Evolutionary conservation across 495 filamentous ascomycete species (phyloP).

Genomic region (Pyrenopolyporus hunteri): DNA sequence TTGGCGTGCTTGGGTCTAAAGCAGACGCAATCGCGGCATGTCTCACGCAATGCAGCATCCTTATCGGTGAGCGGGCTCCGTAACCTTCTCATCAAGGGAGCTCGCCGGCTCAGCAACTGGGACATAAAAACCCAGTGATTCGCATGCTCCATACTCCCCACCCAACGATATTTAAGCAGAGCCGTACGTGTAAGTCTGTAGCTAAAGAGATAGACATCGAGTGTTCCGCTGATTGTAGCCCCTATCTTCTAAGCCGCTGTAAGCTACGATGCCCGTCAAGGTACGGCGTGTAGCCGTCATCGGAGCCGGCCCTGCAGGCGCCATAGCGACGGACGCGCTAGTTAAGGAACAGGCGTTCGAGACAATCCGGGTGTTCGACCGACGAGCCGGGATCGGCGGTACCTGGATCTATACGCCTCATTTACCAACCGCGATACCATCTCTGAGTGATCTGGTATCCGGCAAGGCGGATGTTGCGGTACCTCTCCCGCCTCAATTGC

Average conservation of each 20-base stretch:
- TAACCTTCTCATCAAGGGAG: not conserved
- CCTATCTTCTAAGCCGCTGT: not conserved
- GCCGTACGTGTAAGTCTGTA: not conserved
- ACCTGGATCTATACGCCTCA: constrained; percentile 48
- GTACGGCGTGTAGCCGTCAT: constrained; percentile 59
- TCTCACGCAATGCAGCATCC: constrained; percentile 31
- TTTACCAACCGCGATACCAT: constrained; percentile 47
- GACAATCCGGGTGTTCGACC: constrained; percentile 64
- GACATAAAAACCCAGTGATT: constrained; percentile 12
- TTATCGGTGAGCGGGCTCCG: constrained; percentile 17
- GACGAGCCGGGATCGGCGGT: constrained; percentile 40
- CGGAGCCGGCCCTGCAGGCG: constrained; percentile 64
- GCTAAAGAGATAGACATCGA: not conserved
- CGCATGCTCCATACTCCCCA: not conserved
- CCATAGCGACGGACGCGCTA: constrained; percentile 65
- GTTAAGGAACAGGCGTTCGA: constrained; percentile 64
- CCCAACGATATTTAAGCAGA: not conserved
- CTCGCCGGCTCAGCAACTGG: not conserved
- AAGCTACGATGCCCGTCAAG: constrained; percentile 20
- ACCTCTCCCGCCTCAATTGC: constrained; percentile 52
- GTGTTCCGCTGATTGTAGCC: not conserved
- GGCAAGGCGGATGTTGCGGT: constrained; percentile 57
- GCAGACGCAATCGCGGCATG: constrained; percentile 24
- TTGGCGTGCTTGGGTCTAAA: constrained; percentile 19
- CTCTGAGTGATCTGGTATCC: constrained; percentile 52